These are phyloP conservation scores for Solanum chacoense DNA, from an alignment of 305 asterid genomes.

Conservation along the genomic window DNA sequence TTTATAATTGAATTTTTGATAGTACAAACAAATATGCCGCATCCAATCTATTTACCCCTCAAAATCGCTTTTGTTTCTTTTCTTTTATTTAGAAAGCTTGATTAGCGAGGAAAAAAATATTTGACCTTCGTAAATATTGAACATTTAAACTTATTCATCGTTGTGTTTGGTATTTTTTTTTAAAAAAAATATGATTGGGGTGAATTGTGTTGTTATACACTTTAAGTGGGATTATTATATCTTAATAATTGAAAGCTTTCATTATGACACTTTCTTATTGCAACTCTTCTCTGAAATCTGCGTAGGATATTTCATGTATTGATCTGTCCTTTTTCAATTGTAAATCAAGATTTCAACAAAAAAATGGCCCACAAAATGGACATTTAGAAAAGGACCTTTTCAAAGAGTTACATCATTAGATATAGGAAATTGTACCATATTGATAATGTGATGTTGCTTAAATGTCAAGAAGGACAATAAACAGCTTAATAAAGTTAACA, in stretches of 20 bases:
- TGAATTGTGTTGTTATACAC: not conserved
- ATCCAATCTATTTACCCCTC: not conserved
- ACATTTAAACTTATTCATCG: not conserved
- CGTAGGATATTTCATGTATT: not conserved
- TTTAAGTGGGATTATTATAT: not conserved
- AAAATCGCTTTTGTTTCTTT: not conserved
- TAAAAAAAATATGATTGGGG: not conserved
- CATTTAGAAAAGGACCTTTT: not conserved
- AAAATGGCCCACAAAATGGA: not conserved
- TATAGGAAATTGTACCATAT: not conserved
- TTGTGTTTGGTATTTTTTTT: not conserved
- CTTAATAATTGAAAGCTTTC: not conserved
- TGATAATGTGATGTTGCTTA: not conserved
- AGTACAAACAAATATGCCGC: no score
- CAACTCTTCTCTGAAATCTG: not conserved
- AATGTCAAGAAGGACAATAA: not conserved
- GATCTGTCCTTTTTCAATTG: not conserved
- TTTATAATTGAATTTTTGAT: not conserved
- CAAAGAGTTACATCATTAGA: not conserved
- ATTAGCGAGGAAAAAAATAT: not conserved
- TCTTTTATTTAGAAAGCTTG: not conserved
- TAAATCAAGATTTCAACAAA: not conserved
- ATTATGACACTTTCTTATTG: not conserved
- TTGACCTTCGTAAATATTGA: not conserved
- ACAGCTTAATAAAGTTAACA: not conserved